Conservation (phyloP, 2,329 filamentous ascomycete species). For the Colletotrichum camelliae region DNA sequence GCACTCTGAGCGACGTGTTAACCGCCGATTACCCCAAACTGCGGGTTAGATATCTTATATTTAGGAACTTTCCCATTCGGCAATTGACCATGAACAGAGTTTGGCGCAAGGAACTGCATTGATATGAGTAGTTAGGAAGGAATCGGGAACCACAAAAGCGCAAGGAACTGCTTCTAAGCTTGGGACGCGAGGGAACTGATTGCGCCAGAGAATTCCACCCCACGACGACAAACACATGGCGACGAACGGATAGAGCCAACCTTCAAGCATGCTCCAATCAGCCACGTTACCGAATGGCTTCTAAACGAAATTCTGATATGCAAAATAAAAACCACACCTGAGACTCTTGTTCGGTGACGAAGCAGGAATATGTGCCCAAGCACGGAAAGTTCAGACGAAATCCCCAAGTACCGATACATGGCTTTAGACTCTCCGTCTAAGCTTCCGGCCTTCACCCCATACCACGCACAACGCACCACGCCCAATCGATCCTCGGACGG, state of each 20-base stretch:
- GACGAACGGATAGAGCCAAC: neutral
- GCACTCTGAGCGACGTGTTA: no score
- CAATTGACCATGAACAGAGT: neutral
- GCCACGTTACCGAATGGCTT: neutral
- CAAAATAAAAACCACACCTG: neutral
- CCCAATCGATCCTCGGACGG: conserved; percentile 15
- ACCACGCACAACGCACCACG: neutral
- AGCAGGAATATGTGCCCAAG: neutral
- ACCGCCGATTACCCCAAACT: neutral
- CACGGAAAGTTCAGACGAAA: conserved; percentile 9
- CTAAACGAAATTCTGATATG: neutral
- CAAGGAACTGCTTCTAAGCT: neutral
- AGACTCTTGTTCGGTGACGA: neutral
- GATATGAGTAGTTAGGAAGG: no score
- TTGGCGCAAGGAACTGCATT: neutral
- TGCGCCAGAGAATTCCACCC: neutral
- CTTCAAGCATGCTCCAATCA: neutral
- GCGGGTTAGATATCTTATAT: neutral
- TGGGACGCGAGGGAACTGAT: neutral
- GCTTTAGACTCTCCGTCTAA: neutral
- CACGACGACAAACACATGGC: neutral
- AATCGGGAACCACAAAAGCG: no score
- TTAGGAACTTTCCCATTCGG: neutral
- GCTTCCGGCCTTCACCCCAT: neutral
- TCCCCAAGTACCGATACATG: neutral